phyloP scores from a whole-genome alignment of 768 basidiomycete species.

The Lentinus tigrinus region DNA sequence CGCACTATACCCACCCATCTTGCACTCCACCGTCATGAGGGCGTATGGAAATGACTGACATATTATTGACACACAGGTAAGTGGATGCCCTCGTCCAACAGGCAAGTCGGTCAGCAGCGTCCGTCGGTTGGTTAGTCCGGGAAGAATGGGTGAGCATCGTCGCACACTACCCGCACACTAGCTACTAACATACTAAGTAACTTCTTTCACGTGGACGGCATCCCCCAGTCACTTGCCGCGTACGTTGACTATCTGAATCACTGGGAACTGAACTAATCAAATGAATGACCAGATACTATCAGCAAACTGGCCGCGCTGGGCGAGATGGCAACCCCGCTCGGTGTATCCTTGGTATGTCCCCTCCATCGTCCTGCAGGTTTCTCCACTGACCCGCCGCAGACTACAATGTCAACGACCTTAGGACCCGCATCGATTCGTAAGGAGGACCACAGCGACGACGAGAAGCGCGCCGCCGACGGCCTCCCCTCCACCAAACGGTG shows the following conservation, averaged over 20 bases:
- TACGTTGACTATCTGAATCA: slow-evolving; percentile 37
- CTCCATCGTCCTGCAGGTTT: not conserved
- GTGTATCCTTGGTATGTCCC: slow-evolving; percentile 78
- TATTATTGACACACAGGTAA: no score
- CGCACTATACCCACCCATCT: no score
- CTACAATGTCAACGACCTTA: slow-evolving; percentile 61
- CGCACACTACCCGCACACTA: no score
- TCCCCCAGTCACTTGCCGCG: slow-evolving; percentile 85
- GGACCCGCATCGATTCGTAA: slow-evolving; percentile 48
- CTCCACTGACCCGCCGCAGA: slow-evolving; percentile 40
- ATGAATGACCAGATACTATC: slow-evolving; percentile 71
- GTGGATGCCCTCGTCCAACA: no score
- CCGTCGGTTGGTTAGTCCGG: no score
- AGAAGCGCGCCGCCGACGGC: slow-evolving; percentile 44
- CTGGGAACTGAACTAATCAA: not conserved
- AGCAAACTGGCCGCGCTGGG: slow-evolving; percentile 97
- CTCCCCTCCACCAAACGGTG: slow-evolving; percentile 32
- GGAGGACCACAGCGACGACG: no score
- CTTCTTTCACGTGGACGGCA: no score
- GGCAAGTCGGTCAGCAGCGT: no score
- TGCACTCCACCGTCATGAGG: no score
- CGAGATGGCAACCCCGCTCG: slow-evolving; percentile 83
- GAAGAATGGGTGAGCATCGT: no score
- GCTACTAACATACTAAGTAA: no score
- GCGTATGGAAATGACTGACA: no score